Base-by-base conservation (phyloP, 2,329 filamentous ascomycete species). In the Fusarium oxysporum region DNA sequence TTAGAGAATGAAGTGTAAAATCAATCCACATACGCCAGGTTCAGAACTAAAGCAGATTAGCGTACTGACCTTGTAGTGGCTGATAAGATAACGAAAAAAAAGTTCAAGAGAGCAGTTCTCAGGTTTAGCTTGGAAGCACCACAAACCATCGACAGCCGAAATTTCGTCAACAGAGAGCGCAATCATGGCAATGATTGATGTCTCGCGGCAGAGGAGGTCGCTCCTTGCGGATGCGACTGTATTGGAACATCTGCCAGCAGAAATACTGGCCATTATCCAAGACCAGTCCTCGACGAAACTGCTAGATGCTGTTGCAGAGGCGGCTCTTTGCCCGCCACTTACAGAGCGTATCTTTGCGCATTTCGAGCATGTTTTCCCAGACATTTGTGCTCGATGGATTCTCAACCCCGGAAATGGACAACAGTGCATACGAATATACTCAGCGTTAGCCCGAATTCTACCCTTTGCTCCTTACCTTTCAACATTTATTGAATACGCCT, bases 351-450 rank as follows among this genome's bases (percentile, higher is more conserved):
- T 97, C 79, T 95, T 96, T 78, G 85, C 89, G 73, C 88, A 92
- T 78, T 95, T 95, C 81, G 91, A 93, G 80, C 85, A 88, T 70
- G 83, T 95, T 44, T 93, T 96, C 77, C 90, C 94, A 76, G 95
- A 98, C 81, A 86, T 97, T 55, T 94, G 92, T 82, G 92, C 94
- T 70, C 87, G 92, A 85, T 97, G 94, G 94, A 85, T 92, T 48
- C 85, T 86, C 77, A 81, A 84, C 79, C 76, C 84, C 33, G 81
- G 81, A 33, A 81, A 80, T 45, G 78, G 81, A 71, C 61, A 80
- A 77, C 74, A 81, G 82, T 75, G 82, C 81, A 76, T 81, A 77
- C 62, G 82, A 38, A 75, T 92, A 58, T 87, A 96, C 71, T 88
- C 91, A 62, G 92, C 93, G 37, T 93, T 97, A 83, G 92, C 93